These are phyloP conservation scores for Tricholoma saponaceum DNA, from an alignment of 768 basidiomycete genomes.

Conservation along the genomic window DNA sequence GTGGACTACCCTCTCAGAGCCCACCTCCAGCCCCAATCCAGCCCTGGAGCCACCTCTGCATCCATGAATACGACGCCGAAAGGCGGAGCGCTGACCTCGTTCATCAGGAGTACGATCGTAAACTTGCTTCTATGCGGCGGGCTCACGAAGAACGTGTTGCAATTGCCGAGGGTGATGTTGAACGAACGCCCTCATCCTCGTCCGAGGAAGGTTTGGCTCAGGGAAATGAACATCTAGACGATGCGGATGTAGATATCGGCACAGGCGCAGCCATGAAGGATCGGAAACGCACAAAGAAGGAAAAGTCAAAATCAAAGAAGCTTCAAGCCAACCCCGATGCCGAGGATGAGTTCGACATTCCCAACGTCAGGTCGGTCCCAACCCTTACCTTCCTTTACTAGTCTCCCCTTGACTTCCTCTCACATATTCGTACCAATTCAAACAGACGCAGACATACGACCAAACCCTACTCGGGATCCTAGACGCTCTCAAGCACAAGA, in stretches of 20 bases:
- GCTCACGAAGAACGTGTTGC: neutral
- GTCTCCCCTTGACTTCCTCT: too few species aligned
- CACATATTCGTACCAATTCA: neutral
- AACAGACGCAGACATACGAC: conserved; percentile 33
- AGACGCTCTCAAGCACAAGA: conserved; percentile 53
- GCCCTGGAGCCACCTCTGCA: conserved; percentile 79
- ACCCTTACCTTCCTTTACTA: neutral
- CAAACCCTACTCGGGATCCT: conserved; percentile 60
- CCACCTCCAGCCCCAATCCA: conserved; percentile 73
- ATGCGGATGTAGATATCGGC: neutral
- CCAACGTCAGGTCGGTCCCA: neutral
- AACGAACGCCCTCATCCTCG: neutral
- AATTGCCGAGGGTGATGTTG: neutral
- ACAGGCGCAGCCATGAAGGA: conserved; percentile 7
- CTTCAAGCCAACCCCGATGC: neutral
- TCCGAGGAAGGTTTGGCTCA: neutral
- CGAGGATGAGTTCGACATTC: neutral
- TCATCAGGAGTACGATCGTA: neutral
- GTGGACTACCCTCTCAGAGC: conserved; percentile 57
- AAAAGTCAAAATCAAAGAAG: neutral
- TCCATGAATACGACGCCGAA: conserved; percentile 56
- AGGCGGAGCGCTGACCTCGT: conserved; percentile 12
- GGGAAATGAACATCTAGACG: neutral
- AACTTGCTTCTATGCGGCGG: neutral
- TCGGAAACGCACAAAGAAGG: conserved; percentile 11